phyloP scores from a whole-genome alignment of 768 basidiomycete species.

The Tulasnella calospora region DNA sequence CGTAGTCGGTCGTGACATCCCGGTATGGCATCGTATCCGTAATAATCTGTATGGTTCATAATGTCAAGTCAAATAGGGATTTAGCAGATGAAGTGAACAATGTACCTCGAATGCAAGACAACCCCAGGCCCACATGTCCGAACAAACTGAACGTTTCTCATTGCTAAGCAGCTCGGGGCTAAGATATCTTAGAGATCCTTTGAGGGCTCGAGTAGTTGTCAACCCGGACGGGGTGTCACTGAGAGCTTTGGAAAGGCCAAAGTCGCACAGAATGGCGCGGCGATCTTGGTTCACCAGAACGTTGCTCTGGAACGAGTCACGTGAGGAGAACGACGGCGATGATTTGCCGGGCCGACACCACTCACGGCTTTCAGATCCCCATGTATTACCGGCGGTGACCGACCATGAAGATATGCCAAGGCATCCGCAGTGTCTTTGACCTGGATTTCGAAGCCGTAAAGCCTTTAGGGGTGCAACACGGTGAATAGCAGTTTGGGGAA shows the following conservation, averaged over 20 bases:
- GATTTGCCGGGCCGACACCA: not conserved
- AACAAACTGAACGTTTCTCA: not conserved
- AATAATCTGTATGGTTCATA: not conserved
- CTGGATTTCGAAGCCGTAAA: not conserved
- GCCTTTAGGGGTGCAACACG: not conserved
- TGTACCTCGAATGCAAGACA: conserved; percentile 8
- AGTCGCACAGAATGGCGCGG: conserved; percentile 18
- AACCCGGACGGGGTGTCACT: not conserved
- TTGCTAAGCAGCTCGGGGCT: conserved; percentile 13
- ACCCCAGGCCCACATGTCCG: conserved; percentile 18
- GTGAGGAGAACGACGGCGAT: not conserved
- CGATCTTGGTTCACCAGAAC: conserved; percentile 2
- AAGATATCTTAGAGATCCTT: not conserved
- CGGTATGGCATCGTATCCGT: not conserved
- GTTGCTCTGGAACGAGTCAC: not conserved
- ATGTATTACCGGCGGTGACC: not conserved
- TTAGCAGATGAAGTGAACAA: too few relatives aligned
- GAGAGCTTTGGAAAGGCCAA: conserved; percentile 7
- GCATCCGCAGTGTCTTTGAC: conserved; percentile 2
- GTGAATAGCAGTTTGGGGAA: not conserved
- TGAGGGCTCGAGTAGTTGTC: not conserved
- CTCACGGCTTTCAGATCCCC: conserved; percentile 16
- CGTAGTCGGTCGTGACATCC: not conserved
- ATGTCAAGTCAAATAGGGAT: not conserved
- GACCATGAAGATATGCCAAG: not conserved